Conservation (phyloP, 176 grass and related monocot genomes). For the Triticum monococcum region DNA sequence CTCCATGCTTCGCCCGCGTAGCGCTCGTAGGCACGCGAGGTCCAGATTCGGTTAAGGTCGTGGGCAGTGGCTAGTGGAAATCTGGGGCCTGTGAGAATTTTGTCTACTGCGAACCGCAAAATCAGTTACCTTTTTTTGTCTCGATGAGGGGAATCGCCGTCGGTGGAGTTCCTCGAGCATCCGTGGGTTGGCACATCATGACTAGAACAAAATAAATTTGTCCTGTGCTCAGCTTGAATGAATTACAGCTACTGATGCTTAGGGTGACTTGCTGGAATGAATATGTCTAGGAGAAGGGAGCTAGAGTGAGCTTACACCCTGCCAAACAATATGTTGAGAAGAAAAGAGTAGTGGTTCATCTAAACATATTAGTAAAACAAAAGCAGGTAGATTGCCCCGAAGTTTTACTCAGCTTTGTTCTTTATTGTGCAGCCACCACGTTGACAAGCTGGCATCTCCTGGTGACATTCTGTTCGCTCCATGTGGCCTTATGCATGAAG, state of each 20-base stretch:
- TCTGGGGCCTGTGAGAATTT: neutral
- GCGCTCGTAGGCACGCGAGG: neutral
- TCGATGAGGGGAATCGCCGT: neutral
- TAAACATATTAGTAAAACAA: neutral
- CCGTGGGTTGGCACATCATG: neutral
- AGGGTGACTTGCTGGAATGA: neutral
- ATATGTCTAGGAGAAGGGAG: neutral
- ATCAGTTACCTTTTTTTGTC: neutral
- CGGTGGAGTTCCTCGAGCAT: neutral
- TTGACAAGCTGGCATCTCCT: constrained; percentile 99
- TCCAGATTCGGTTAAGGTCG: neutral
- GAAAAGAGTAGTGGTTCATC: neutral
- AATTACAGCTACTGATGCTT: neutral
- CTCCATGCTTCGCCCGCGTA: neutral
- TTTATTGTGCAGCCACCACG: constrained; percentile 78
- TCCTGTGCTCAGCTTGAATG: neutral
- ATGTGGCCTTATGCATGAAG: constrained; percentile 94
- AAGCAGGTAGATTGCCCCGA: neutral
- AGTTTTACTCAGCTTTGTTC: neutral
- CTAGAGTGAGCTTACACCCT: constrained; percentile 9
- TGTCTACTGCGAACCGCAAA: neutral
- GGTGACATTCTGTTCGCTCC: constrained; percentile 96
- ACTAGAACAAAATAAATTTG: constrained; percentile 2
- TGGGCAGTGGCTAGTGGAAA: neutral
- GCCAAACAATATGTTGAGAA: neutral